These are phyloP conservation scores for Goffeauzyma gilvescens DNA, from an alignment of 768 basidiomycete genomes.

Conservation along the genomic window DNA sequence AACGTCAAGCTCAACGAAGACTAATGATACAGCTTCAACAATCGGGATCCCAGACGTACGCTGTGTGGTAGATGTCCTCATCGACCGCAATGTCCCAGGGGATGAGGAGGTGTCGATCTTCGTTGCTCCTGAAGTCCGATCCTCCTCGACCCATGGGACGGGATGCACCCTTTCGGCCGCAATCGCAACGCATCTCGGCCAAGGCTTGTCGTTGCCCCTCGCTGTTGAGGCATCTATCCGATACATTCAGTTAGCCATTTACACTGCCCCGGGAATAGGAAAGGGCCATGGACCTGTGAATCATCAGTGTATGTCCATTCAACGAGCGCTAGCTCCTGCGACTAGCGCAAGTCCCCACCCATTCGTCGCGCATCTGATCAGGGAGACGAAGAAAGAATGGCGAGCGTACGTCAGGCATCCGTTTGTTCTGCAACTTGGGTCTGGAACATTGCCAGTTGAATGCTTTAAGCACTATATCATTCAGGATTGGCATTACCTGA, in stretches of 20 bases:
- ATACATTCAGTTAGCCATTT: conserved; percentile 62
- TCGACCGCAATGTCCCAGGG: conserved; percentile 1
- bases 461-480: conserved; percentile 69
- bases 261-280: conserved; percentile 48
- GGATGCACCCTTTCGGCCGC: conserved; percentile 82
- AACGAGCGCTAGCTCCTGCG: conserved; percentile 40
- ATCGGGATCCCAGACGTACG: no score
- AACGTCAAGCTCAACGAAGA: no score
- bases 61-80: conserved; percentile 25
- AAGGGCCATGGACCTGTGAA: conserved; percentile 68
- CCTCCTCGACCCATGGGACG: conserved; percentile 57
- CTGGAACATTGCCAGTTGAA: conserved; percentile 47
- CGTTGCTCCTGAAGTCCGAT: conserved; percentile 41
- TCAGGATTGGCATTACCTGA: conserved; percentile 31
- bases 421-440: conserved; percentile 58
- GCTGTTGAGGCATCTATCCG: conserved; percentile 44
- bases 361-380: conserved; percentile 47
- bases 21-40: no score
- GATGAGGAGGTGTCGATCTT: conserved; percentile 4
- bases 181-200: conserved; percentile 48
- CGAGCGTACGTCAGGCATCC: conserved; percentile 51
- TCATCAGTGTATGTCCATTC: conserved; percentile 49
- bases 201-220: conserved; percentile 36
- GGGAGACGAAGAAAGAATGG: conserved; percentile 30
- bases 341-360: conserved; percentile 48